Evolutionary conservation across 192 early-diverging fungal species (phyloP).

Genomic region (Coemansia sp.): DNA sequence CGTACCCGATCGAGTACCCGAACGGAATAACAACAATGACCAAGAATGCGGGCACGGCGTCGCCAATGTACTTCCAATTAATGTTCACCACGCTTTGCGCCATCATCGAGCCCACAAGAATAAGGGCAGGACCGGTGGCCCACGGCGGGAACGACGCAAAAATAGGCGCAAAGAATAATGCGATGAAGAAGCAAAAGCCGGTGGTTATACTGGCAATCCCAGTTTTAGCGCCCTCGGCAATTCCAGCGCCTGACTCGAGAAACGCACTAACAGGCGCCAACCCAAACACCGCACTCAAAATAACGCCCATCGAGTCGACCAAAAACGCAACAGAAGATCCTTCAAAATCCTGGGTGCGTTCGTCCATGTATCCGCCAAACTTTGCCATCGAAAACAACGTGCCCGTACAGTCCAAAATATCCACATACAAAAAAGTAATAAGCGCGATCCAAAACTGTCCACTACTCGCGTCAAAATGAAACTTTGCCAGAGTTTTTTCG

Average conservation of each 20-base stretch:
- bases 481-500: conserved; percentile 56
- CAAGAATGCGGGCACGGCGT: conserved; percentile 76
- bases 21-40: conserved; percentile 78
- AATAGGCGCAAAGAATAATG: conserved; percentile 81
- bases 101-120: conserved; percentile 82
- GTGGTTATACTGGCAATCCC: conserved; percentile 72
- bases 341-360: conserved; percentile 74
- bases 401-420: conserved; percentile 84
- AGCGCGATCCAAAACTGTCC: conserved; percentile 77
- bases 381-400: conserved; percentile 85
- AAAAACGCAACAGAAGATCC: conserved; percentile 74
- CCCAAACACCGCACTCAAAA: conserved; percentile 70
- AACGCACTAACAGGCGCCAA: conserved; percentile 76
- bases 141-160: conserved; percentile 83
- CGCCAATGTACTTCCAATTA: conserved; percentile 79
- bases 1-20: conserved; percentile 80
- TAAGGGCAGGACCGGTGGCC: conserved; percentile 81
- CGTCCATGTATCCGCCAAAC: conserved; percentile 75
- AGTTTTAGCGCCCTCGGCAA: conserved; percentile 77
- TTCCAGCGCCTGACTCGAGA: conserved; percentile 80
- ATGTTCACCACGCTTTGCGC: conserved; percentile 63
- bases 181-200: conserved; percentile 71
- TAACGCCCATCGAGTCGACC: conserved; percentile 65
- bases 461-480: conserved; percentile 63
- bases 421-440: conserved; percentile 83